Conservation (phyloP, 371 early-diverging fungal species). For the Phascolomyces articulosus region DNA sequence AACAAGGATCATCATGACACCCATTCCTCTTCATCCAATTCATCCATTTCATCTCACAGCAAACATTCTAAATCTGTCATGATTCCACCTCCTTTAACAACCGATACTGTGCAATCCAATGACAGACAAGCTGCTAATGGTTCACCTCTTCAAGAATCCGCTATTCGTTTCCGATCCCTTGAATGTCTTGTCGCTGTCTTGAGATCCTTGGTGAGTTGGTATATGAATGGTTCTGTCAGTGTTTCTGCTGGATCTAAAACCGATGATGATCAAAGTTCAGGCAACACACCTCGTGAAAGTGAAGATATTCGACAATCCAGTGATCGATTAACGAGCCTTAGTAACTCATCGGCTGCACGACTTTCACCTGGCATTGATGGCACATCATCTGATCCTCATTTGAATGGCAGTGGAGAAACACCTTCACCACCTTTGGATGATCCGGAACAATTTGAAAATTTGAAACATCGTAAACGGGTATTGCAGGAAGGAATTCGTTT, state of each 20-base stretch:
- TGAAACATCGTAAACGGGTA: conserved; percentile 82
- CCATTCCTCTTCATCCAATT: conserved; percentile 19
- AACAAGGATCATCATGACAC: conserved; percentile 42
- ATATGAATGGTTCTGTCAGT: conserved; percentile 50
- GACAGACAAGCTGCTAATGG: conserved; percentile 50
- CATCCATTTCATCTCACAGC: conserved; percentile 14
- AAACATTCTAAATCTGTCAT: conserved; percentile 30
- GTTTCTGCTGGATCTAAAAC: conserved; percentile 34
- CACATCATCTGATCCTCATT: conserved; percentile 2
- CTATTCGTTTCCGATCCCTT: conserved; percentile 52
- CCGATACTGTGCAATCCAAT: conserved; percentile 45
- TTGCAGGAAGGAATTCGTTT: conserved; percentile 76
- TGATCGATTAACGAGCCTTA: conserved; percentile 28
- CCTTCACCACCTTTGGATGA: conserved; percentile 67
- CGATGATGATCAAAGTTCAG: conserved; percentile 29
- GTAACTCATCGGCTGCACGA: conserved; percentile 41
- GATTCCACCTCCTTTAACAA: conserved; percentile 55
- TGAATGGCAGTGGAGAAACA: conserved; percentile 32
- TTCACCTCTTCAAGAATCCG: conserved; percentile 44
- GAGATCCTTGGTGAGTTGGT: conserved; percentile 57
- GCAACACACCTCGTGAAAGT: conserved; percentile 44
- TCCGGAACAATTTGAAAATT: conserved; percentile 72
- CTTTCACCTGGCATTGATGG: conserved; percentile 60
- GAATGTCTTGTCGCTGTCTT: conserved; percentile 61
- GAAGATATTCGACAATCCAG: conserved; percentile 31